Evolutionary conservation across 768 basidiomycete genomes (phyloP), one percentile per base, ranked within the genome.

Genomic region (Pisolithus microcarpus): DNA sequence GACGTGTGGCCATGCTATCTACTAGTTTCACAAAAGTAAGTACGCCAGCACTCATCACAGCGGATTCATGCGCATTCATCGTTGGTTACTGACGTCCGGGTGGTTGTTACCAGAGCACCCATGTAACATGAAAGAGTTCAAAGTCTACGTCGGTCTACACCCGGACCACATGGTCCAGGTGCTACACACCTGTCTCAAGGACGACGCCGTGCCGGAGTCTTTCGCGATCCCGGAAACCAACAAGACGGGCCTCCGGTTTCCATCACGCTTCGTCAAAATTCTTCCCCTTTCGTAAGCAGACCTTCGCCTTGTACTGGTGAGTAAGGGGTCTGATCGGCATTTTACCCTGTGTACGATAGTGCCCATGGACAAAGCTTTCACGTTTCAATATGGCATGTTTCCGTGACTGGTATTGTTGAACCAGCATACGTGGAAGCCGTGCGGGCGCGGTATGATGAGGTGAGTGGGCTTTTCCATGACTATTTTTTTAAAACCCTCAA

Each of bases 121-220:
- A 30, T 91, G 89, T 61, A 89, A 89, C 59, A 82, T 87, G 82
- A 87, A 87, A 61, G 85, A 89, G 50, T 85, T 91, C 72, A 84
- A 82, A 62, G 61, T 90, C 10, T 81, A 78, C 52, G 77, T 82
- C 18, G 89, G 87, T 6, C 67, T 76, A 37, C 73, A 76, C 21
- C 74, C 79, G 52, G 81, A 87, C 57, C 76, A 78, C 58, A 77
- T 91, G 78, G 78, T 72, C 2, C 81, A 89, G 60, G 78, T 85
- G 31, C 69, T 90, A 9, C 79, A 80, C 46, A 65, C 78, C 0
- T 70, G 72, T 2, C 75, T 90, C 50, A 82, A 81, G 65, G 87
- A 91, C 56, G 84, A 88, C 54, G 51, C 70, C 2, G 65, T 73
- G 4, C 67, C 80, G 0, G 88, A 91, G 63, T 82, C 78, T 1